Evolutionary conservation across 2,329 filamentous ascomycete species (phyloP), one percentile per base, ranked within the genome.

Genomic region (Arthrobotrys musiformis): DNA sequence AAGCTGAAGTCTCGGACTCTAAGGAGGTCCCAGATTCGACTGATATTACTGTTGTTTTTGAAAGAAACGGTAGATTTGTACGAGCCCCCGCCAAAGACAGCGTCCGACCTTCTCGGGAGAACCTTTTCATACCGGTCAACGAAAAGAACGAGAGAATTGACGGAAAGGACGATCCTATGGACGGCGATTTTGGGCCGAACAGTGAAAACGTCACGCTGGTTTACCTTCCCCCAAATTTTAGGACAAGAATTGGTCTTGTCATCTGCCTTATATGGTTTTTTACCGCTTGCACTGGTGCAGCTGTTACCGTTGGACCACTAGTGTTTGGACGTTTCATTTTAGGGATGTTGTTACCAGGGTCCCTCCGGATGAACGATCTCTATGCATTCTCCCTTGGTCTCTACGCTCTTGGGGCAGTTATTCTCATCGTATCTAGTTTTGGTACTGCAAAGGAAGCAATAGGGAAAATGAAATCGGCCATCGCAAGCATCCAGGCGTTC

Each of bases 381-480:
- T 98, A 99, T 81, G 94, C 95, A 11, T 97, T 97, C 83, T 97
- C 93, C 63, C 90, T 95, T 30, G 95, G 95, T 13, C 88, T 97
- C 44, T 97, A 96, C 82, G 86, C 93, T 26, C 86, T 97, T 3
- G 93, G 92, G 9, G 89, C 88, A 2, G 81, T 89, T 0, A 85
- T 88, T 1, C 97, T 94, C 82, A 84, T 88, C 46, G 80, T 87
- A 28, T 85, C 80, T 4, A 81, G 80, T 63, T 79, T 79, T 61
- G 78, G 73, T 24, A 46, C 77, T 19, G 79, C 72, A 3, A 78
- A 72, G 46, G 68, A 78, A 11, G 66, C 66, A 9, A 35, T 44
- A 30, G 35, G 30, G 11, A 70, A 52, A 17, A 70, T 72, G 30
- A 70, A 61, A 30, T 35, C 50, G 11, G 61, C 73, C 17, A 58